phyloP scores from a whole-genome alignment of 345 rosid genomes.

The Moricandia arvensis region DNA sequence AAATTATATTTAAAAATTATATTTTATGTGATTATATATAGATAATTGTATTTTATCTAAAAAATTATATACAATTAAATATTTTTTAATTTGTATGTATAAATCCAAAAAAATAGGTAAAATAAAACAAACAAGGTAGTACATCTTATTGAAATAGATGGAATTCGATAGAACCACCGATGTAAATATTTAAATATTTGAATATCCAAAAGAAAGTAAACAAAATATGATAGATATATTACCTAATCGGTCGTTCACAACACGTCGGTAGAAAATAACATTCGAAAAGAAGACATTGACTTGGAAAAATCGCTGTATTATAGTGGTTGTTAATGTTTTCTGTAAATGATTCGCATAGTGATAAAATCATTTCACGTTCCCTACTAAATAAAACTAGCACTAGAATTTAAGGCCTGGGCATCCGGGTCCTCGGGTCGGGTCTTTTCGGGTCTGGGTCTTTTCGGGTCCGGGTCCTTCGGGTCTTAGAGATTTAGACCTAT shows the following conservation, averaged over 20 bases:
- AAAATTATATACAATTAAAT: too few relatives aligned
- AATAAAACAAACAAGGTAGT: too few relatives aligned
- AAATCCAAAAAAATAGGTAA: too few relatives aligned
- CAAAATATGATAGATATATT: neutral
- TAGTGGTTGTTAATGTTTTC: neutral
- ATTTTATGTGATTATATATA: too few relatives aligned
- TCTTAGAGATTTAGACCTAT: too few relatives aligned
- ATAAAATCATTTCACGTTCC: neutral
- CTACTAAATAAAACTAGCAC: neutral
- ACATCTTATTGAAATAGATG: too few relatives aligned
- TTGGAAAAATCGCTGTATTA: neutral
- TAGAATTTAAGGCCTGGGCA: neutral
- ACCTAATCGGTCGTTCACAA: neutral
- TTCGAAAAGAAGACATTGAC: neutral
- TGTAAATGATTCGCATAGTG: neutral
- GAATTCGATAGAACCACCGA: neutral
- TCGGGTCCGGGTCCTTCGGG: too few relatives aligned
- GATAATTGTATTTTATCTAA: too few relatives aligned
- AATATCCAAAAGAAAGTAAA: neutral
- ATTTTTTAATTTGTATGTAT: too few relatives aligned
- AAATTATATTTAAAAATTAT: too few relatives aligned
- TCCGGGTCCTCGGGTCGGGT: too few relatives aligned
- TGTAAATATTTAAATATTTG: neutral
- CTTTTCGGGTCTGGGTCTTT: too few relatives aligned
- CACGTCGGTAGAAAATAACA: neutral